Conservation (phyloP, 2,329 filamentous ascomycete genomes). For the Sclerotinia minor region DNA sequence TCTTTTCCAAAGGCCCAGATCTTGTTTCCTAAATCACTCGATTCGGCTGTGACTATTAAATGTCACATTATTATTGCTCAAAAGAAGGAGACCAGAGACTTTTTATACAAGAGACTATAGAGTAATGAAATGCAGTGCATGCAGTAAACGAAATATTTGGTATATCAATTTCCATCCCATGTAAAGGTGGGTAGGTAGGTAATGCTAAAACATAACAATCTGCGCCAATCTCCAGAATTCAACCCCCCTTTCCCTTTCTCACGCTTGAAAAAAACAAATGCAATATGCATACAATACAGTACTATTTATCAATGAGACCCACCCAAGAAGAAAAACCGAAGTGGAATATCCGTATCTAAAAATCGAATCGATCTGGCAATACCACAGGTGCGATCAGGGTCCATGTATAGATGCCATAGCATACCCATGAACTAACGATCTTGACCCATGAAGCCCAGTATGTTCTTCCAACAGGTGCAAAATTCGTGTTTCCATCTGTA, state of each 20-base stretch:
- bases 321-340: background rate
- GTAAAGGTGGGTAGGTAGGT: background rate
- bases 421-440: slow-evolving; percentile 96
- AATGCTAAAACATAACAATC: slow-evolving; percentile 1
- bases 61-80: background rate
- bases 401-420: slow-evolving; percentile 93
- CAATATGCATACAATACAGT: slow-evolving; percentile 22
- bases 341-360: slow-evolving; percentile 9
- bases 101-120: background rate
- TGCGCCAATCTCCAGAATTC: background rate
- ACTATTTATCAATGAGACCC: slow-evolving; percentile 1
- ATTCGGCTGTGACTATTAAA: background rate
- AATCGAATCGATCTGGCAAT: slow-evolving; percentile 78
- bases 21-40: slow-evolving; percentile 13
- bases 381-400: slow-evolving; percentile 84
- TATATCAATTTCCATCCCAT: background rate
- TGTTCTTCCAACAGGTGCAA: slow-evolving; percentile 89
- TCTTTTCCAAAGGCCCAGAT: slow-evolving; percentile 23
- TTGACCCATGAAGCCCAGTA: slow-evolving; percentile 99
- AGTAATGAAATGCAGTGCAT: background rate
- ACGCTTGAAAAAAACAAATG: slow-evolving; percentile 18
- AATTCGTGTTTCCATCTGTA: slow-evolving; percentile 69
- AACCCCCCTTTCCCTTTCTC: background rate
- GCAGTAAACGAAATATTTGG: background rate
- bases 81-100: background rate